phyloP scores from a whole-genome alignment of 1,284 basidiomycete genomes.

The Ganoderma boninense region DNA sequence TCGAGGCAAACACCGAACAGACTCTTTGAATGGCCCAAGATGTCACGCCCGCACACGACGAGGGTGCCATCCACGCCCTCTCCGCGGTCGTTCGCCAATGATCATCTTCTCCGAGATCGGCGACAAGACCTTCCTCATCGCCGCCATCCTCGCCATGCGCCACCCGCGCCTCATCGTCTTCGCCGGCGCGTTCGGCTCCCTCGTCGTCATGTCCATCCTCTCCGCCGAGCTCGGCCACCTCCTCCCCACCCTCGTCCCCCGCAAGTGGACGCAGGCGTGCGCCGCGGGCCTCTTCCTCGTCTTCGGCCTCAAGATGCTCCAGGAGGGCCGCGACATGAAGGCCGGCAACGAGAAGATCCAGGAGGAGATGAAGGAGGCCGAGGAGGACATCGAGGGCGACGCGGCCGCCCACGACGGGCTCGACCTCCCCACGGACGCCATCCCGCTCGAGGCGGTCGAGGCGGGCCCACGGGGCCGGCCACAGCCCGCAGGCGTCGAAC shows the following conservation, averaged over 20 bases:
- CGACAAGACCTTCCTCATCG: slow-evolving; percentile 98
- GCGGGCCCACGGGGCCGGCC: slow-evolving; percentile 44
- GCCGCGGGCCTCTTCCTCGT: slow-evolving; percentile 87
- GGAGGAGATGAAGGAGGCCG: slow-evolving; percentile 93
- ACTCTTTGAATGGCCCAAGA: slow-evolving; percentile 37
- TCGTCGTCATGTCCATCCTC: slow-evolving; percentile 93
- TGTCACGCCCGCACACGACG: slow-evolving; percentile 36
- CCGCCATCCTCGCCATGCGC: slow-evolving; percentile 96
- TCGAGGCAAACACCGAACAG: slow-evolving; percentile 2
- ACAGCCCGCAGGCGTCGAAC: slow-evolving; percentile 26
- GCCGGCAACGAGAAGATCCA: slow-evolving; percentile 81
- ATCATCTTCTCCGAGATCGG: slow-evolving; percentile 93
- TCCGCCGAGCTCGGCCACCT: slow-evolving; percentile 90
- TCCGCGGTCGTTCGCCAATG: slow-evolving; percentile 86
- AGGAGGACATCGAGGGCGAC: slow-evolving; percentile 87
- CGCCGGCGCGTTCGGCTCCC: slow-evolving; percentile 86
- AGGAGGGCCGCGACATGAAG: slow-evolving; percentile 83
- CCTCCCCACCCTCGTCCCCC: slow-evolving; percentile 84
- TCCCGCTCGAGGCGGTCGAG: slow-evolving; percentile 70
- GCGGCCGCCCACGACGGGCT: slow-evolving; percentile 59
- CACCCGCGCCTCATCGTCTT: slow-evolving; percentile 91
- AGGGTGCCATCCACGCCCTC: slow-evolving; percentile 53
- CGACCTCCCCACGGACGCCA: slow-evolving; percentile 46
- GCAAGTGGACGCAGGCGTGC: slow-evolving; percentile 79
- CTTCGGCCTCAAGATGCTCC: slow-evolving; percentile 87